These are phyloP conservation scores for Ramalina intermedia DNA, from an alignment of 495 filamentous ascomycete species.

Conservation along the genomic window DNA sequence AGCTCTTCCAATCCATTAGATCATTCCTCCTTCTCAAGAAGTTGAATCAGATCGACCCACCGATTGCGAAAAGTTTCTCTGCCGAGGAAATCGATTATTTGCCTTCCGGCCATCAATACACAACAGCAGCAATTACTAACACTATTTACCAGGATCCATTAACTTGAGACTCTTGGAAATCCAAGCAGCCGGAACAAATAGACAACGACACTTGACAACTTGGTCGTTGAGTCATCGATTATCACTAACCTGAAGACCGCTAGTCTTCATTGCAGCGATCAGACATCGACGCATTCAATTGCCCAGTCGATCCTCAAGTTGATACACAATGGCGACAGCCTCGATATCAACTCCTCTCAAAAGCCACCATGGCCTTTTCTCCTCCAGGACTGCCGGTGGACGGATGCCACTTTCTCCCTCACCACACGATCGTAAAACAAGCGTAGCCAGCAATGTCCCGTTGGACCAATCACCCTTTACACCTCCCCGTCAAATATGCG, in stretches of 20 bases:
- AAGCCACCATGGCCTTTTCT: conserved; percentile 86
- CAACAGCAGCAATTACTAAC: conserved; percentile 28
- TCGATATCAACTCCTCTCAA: conserved; percentile 84
- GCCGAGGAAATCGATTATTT: conserved; percentile 29
- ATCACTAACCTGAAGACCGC: conserved; percentile 18
- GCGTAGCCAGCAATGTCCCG: conserved; percentile 33
- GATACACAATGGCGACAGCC: conserved; percentile 65
- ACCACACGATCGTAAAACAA: conserved; percentile 45
- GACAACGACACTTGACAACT: conserved; percentile 15
- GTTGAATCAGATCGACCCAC: conserved; percentile 21
- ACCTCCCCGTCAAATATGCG: conserved; percentile 47
- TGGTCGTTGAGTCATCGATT: conserved; percentile 20
- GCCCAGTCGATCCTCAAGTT: conserved; percentile 23
- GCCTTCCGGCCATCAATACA: conserved; percentile 21
- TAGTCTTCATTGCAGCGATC: not conserved
- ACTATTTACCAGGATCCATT: conserved; percentile 46
- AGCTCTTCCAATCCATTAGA: conserved; percentile 24
- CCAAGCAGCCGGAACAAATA: conserved; percentile 17
- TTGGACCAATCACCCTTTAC: conserved; percentile 61
- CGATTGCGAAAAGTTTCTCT: conserved; percentile 22
- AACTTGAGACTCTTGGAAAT: conserved; percentile 48
- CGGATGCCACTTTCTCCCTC: conserved; percentile 91
- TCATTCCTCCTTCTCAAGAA: conserved; percentile 14
- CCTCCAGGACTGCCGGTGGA: conserved; percentile 79
- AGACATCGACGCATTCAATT: conserved; percentile 35